A percentile compares a stretch with the other conserved stretches of the same genome.
phyloP scores from a whole-genome alignment of 768 basidiomycete genomes.

The Boletus barrowsii region DNA sequence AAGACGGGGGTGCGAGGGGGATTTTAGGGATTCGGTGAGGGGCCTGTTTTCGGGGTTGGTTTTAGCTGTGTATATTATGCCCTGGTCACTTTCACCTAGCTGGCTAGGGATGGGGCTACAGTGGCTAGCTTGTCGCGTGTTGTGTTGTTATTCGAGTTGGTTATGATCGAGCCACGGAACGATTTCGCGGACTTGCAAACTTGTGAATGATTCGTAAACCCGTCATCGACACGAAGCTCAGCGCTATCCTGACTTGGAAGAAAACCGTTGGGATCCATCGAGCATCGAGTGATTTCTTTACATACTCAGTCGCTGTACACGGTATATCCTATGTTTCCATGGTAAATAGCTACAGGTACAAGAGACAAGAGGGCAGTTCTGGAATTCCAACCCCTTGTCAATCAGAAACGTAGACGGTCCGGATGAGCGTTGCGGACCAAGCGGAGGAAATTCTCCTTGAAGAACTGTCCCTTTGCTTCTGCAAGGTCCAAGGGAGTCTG shows the following conservation, averaged over 20 bases:
- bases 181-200: no score
- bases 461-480: not conserved
- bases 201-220: no score
- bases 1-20: slow-evolving; percentile 33
- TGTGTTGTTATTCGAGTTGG: not conserved
- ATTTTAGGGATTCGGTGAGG: slow-evolving; percentile 37
- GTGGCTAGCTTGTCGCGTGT: not conserved
- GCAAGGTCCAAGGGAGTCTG: not conserved
- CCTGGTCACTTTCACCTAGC: not conserved
- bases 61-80: not conserved
- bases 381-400: no score
- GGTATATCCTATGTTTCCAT: no score
- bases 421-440: not conserved
- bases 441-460: slow-evolving; percentile 5
- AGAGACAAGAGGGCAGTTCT: no score
- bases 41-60: not conserved
- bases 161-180: not conserved
- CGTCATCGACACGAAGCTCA: no score
- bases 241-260: no score
- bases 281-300: no score
- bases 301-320: no score
- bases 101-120: not conserved
- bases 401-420: no score
- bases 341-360: no score
- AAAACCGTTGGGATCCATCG: no score